These are phyloP conservation scores for Coemansia erecta DNA, from an alignment of 192 early-diverging fungal species.

Conservation along the genomic window DNA sequence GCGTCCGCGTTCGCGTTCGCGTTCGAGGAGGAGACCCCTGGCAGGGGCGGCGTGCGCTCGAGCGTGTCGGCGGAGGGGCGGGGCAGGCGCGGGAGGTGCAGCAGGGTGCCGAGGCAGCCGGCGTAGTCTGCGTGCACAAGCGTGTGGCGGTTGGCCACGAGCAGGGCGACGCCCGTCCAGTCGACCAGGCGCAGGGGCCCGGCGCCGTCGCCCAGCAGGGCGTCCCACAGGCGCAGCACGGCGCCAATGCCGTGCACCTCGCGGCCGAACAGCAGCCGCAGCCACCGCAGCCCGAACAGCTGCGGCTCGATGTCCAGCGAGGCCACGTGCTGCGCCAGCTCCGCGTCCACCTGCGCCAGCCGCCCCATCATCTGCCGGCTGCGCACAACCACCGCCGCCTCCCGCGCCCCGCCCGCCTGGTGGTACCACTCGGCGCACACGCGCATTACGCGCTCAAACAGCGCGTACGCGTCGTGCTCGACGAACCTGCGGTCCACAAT, in stretches of 20 bases:
- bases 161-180: slow-evolving; percentile 75
- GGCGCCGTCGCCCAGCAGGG: slow-evolving; percentile 74
- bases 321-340: slow-evolving; percentile 69
- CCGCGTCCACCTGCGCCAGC: slow-evolving; percentile 67
- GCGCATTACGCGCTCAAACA: slow-evolving; percentile 84
- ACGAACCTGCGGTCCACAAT: slow-evolving; percentile 67
- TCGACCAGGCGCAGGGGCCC: slow-evolving; percentile 73
- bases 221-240: slow-evolving; percentile 82
- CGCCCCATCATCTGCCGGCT: slow-evolving; percentile 74
- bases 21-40: too few species aligned
- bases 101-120: slow-evolving; percentile 60
- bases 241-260: slow-evolving; percentile 72
- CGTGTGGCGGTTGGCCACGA: slow-evolving; percentile 61
- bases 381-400: slow-evolving; percentile 68
- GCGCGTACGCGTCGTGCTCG: slow-evolving; percentile 81
- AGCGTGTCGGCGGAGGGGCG: slow-evolving; percentile 37
- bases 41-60: slow-evolving; percentile 32
- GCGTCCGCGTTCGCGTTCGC: neutral
- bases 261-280: slow-evolving; percentile 86
- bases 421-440: slow-evolving; percentile 84
- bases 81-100: slow-evolving; percentile 60
- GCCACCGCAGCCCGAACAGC: slow-evolving; percentile 92
- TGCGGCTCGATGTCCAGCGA: slow-evolving; percentile 87
- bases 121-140: slow-evolving; percentile 66
- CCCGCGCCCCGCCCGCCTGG: slow-evolving; percentile 29